Percentiles rank a stretch among this genome's conserved stretches.
Evolutionary conservation across 176 grass and related monocot species (phyloP).

Genomic region (Aegilops tauschii): DNA sequence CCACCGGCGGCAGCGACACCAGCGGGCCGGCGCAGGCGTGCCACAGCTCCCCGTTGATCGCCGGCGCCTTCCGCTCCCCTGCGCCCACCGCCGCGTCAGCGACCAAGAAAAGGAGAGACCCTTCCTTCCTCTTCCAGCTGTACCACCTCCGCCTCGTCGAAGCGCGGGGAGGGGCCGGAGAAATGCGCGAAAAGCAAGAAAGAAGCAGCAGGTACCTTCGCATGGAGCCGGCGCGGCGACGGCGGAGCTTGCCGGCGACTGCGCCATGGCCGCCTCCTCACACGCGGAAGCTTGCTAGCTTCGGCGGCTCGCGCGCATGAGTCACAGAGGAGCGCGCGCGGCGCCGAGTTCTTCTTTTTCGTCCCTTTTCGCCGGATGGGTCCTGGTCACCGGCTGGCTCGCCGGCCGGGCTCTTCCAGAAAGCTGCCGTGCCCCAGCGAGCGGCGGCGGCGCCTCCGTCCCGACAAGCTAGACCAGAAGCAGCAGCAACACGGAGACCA

Average conservation of each 20-base stretch:
- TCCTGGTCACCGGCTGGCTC: neutral
- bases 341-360: neutral
- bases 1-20: conserved; percentile 86
- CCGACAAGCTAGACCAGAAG: conserved; percentile 19
- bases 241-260: conserved; percentile 32
- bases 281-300: neutral
- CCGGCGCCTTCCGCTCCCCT: conserved; percentile 72
- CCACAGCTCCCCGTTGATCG: conserved; percentile 95
- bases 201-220: conserved; percentile 32
- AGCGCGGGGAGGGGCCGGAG: neutral
- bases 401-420: neutral
- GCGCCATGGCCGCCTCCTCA: conserved; percentile 35
- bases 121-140: neutral
- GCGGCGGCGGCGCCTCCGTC: conserved; percentile 24
- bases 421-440: neutral
- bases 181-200: neutral
- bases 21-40: conserved; percentile 95
- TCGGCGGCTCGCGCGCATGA: conserved; percentile 25
- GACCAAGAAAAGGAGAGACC: neutral
- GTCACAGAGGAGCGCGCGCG: neutral
- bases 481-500: conserved; percentile 32
- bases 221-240: conserved; percentile 10
- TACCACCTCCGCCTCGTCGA: neutral
- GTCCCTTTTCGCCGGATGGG: neutral
- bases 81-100: conserved; percentile 30